These are phyloP conservation scores for Actinomortierella wolfii DNA, from an alignment of 371 early-diverging fungal genomes.

Conservation along the genomic window DNA sequence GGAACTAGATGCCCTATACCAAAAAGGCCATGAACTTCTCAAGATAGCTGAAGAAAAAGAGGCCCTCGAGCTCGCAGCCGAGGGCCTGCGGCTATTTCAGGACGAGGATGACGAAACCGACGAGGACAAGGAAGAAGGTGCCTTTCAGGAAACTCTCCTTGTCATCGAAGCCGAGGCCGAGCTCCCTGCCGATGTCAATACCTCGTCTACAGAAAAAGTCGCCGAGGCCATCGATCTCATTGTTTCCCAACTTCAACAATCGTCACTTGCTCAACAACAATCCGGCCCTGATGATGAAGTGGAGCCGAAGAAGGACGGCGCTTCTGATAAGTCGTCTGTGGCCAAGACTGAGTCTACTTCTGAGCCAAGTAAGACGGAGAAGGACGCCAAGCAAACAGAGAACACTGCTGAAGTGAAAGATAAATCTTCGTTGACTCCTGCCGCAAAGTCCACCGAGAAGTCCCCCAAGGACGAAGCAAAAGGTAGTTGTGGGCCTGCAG, in stretches of 20 bases:
- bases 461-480: neutral
- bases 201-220: too few species aligned
- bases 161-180: neutral
- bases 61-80: conserved; percentile 14
- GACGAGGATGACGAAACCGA: neutral
- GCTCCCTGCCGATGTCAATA: neutral
- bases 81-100: neutral
- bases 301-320: neutral
- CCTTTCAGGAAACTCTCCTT: neutral
- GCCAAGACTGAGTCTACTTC: too few species aligned
- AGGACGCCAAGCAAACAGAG: neutral
- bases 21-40: conserved; percentile 19
- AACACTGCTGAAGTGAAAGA: neutral
- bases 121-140: neutral
- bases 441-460: neutral
- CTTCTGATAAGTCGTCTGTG: neutral
- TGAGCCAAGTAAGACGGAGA: too few species aligned
- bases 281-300: neutral
- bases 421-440: neutral
- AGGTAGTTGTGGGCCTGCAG: too few species aligned
- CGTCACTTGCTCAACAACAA: neutral
- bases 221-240: neutral
- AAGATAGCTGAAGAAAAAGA: conserved; percentile 24
- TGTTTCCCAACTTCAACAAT: neutral
- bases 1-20: conserved; percentile 28